Conservation (phyloP, 73 alveolate genomes). For the Stentor coeruleus region DNA sequence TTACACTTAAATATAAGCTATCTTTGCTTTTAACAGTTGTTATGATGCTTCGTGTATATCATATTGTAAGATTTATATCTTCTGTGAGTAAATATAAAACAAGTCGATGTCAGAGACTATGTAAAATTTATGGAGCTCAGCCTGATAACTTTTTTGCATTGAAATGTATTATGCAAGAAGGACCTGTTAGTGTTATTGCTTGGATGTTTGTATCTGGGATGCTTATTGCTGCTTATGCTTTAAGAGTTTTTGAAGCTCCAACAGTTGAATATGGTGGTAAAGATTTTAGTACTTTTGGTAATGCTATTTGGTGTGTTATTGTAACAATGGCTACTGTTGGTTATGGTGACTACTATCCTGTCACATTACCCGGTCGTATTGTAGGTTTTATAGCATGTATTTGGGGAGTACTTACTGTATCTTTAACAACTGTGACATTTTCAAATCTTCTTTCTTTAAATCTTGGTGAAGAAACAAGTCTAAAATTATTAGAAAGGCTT, state of each 20-base stretch:
- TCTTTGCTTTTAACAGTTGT: not conserved
- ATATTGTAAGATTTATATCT: not conserved
- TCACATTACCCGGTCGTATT: constrained; percentile 76
- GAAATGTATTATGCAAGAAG: constrained; percentile 52
- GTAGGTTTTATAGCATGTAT: constrained; percentile 69
- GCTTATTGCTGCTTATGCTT: constrained; percentile 34
- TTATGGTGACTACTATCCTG: constrained; percentile 83
- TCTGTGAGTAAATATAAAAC: constrained; percentile 24
- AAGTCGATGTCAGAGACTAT: constrained; percentile 40
- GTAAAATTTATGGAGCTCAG: constrained; percentile 40
- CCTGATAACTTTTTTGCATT: constrained; percentile 54
- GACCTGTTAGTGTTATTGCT: constrained; percentile 43
- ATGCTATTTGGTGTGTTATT: constrained; percentile 77
- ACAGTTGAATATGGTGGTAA: constrained; percentile 31
- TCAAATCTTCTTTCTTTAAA: constrained; percentile 59
- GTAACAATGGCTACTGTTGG: constrained; percentile 84
- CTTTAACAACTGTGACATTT: constrained; percentile 64
- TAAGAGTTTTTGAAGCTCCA: constrained; percentile 47
- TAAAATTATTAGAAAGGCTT: constrained; percentile 43
- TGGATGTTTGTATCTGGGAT: constrained; percentile 36
- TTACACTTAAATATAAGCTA: not conserved
- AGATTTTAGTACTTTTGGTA: constrained; percentile 31
- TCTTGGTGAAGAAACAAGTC: constrained; percentile 52
- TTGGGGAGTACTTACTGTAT: constrained; percentile 77
- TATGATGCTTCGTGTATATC: constrained; percentile 16